Evolutionary conservation across 108 stramenopile genomes (phyloP), one percentile per base, ranked within the genome.

Genomic region (Pseudonitzschia multistriata): DNA sequence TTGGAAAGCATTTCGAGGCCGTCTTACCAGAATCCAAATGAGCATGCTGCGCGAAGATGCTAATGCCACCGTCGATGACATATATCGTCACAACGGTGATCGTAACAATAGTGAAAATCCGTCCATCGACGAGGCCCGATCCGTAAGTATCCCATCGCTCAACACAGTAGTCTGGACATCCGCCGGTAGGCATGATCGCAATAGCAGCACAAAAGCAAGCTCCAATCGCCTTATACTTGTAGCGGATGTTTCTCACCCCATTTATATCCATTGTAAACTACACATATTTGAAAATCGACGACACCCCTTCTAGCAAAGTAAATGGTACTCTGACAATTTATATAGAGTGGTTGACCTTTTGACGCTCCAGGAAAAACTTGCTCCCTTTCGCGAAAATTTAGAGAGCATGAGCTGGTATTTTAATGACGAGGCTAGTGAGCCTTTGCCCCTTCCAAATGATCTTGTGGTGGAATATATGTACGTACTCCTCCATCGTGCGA

Each of bases 11-110:
- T 74, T 74, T n/a, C 33, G 50, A 60, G 27, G 31, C 1, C 34
- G 31, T 28, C 47, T 74, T 5, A 5, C 2, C n/a, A 49, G 28
- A 17, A 60, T 74, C 0, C 45, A 31, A 19, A 24, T 49, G 19
- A 60, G 4, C 57, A 42, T 74, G 66, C 27, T 48, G 45, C 73
- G 66, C 42, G 10, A 19, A 11, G 59, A 67, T 35, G 73, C 73
- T 0, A 49, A 8, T 49, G 65, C 73, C 14, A 29, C 34, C 19
- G 36, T 31, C 11, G 47, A 74, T 28, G 29, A 35, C 3, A 59
- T 37, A 14, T 59, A 33, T 7, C 31, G 19, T 10, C 33, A n/a
- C 13, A 17, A 59, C 29, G n/a, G n/a, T n/a, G n/a, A 33, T 7
- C 31, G 19, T 10, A 33, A n/a, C 13, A 17, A 59, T 29, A 19